Percentiles rank a stretch among this genome's conserved stretches.
These are phyloP conservation scores for Daldinia sp. DNA, from an alignment of 2,329 filamentous ascomycete genomes.

Conservation along the genomic window DNA sequence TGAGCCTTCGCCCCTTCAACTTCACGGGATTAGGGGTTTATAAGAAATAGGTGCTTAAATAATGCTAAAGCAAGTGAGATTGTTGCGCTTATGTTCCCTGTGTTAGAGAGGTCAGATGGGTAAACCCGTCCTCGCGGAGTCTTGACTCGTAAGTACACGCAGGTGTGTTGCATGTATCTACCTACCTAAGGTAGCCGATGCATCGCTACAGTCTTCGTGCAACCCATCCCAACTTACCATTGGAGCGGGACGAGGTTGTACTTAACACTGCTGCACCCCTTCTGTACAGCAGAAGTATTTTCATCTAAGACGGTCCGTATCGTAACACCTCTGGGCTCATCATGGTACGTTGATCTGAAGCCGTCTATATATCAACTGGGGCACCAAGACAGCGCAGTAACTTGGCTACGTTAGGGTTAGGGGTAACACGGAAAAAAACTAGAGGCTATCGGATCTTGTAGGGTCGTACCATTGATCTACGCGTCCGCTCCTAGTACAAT, in stretches of 20 bases:
- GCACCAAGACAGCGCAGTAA: conserved; percentile 31
- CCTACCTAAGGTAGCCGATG: too few relatives aligned
- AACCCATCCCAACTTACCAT: conserved; percentile 22
- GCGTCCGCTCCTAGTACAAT: conserved; percentile 15
- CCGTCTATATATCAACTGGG: conserved; percentile 25
- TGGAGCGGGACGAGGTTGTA: conserved; percentile 26
- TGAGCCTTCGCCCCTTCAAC: not conserved
- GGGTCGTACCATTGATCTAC: conserved; percentile 24
- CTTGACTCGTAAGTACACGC: conserved; percentile 13
- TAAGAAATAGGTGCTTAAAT: not conserved
- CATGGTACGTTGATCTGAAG: conserved; percentile 27
- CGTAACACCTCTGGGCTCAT: conserved; percentile 23
- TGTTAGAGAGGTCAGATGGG: not conserved
- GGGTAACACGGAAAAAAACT: conserved; percentile 24
- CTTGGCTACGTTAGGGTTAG: conserved; percentile 15
- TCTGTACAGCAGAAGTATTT: conserved; percentile 6
- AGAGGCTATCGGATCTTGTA: conserved; percentile 27
- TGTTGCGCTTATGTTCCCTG: not conserved
- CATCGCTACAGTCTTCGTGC: conserved; percentile 34
- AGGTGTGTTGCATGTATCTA: conserved; percentile 29
- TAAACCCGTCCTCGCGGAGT: conserved; percentile 21
- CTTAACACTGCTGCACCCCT: conserved; percentile 21
- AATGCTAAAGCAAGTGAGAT: not conserved
- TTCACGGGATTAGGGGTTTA: not conserved
- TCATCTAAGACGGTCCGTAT: conserved; percentile 21